A percentile compares a stretch with the other conserved stretches of the same genome.
phyloP scores from a whole-genome alignment of 1,284 basidiomycete species.

The Jaminaea rosea region DNA sequence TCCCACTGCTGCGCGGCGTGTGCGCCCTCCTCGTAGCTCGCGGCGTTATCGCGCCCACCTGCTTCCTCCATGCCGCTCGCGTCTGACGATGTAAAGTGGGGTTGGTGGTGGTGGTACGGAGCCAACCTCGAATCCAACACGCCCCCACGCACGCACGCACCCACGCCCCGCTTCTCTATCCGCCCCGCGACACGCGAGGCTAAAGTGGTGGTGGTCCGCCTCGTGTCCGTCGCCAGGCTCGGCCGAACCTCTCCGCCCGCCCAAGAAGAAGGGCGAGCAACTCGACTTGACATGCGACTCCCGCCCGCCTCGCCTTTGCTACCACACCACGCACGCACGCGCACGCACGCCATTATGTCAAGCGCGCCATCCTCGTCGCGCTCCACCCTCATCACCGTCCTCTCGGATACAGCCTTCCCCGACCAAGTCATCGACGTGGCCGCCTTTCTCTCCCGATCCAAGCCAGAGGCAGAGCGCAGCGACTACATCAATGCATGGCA shows the following conservation, averaged over 20 bases:
- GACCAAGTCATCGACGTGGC: conserved; percentile 26
- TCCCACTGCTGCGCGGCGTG: not conserved
- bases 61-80: not conserved
- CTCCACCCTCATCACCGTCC: conserved; percentile 1
- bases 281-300: not conserved
- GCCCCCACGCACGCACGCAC: not conserved
- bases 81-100: not conserved
- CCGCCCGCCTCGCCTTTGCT: not conserved
- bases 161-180: not conserved
- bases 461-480: conserved; percentile 29
- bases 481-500: conserved; percentile 29
- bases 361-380: no score
- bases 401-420: not conserved
- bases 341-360: not conserved
- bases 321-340: not conserved
- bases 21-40: not conserved
- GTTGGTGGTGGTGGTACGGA: not conserved
- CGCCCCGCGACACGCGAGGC: not conserved
- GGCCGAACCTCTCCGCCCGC: not conserved
- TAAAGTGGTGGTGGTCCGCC: not conserved
- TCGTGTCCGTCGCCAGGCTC: not conserved
- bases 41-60: not conserved
- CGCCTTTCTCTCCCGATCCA: conserved; percentile 32
- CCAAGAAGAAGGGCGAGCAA: no score
- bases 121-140: not conserved